Conservation (phyloP, 495 filamentous ascomycete genomes). For the Xylaria flabelliformis region DNA sequence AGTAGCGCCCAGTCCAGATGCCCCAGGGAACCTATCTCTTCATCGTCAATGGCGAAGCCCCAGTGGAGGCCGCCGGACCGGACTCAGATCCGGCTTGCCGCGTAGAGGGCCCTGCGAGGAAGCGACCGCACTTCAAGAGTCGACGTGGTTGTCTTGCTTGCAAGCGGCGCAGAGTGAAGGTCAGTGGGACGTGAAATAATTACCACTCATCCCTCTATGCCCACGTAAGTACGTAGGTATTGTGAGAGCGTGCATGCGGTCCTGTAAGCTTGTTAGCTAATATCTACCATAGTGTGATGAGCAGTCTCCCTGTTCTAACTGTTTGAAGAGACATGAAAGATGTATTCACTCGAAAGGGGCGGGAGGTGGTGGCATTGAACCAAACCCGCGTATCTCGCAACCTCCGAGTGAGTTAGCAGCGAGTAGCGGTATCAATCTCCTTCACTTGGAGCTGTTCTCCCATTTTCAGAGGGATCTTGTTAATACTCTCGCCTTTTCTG, state of each 20-base stretch:
- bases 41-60: conserved; percentile 13
- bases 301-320: conserved; percentile 22
- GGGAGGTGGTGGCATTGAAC: background rate
- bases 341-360: background rate
- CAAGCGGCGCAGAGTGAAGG: conserved; percentile 29
- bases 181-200: background rate
- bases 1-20: background rate
- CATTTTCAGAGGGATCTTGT: conserved; percentile 37
- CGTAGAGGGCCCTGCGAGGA: conserved; percentile 8
- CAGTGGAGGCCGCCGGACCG: background rate
- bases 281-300: conserved; percentile 27
- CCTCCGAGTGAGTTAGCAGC: background rate
- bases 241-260: background rate
- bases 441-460: conserved; percentile 41
- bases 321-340: conserved; percentile 24
- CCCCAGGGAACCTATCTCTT: background rate
- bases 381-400: background rate
- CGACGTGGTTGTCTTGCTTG: conserved; percentile 25
- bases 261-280: background rate
- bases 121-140: conserved; percentile 26
- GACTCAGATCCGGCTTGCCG: background rate
- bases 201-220: background rate
- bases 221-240: background rate
- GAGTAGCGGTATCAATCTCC: conserved; percentile 29
- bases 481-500: conserved; percentile 34